A percentile compares a stretch with the other conserved stretches of the same genome.
Conservation (phyloP, 345 rosid genomes). For the Populus tremula region DNA sequence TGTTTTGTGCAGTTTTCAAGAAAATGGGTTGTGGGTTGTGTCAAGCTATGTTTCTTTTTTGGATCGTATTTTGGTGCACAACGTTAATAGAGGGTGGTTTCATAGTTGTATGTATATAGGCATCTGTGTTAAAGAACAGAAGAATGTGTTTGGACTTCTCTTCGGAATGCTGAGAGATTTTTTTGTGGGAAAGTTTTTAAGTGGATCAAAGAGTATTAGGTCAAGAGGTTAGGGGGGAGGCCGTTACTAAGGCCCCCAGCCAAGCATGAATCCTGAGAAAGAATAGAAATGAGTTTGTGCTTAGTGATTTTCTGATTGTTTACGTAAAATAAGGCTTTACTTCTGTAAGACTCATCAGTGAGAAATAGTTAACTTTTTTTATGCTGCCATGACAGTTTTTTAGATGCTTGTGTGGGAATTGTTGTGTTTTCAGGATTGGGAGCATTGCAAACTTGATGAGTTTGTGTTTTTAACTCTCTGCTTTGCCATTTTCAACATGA, state of each 20-base stretch:
- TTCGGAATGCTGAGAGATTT: neutral
- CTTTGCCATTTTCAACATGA: constrained; percentile 47
- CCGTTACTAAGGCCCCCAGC: neutral
- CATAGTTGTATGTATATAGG: neutral
- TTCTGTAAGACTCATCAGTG: neutral
- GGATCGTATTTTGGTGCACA: neutral
- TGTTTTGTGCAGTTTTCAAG: neutral
- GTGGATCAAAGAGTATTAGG: neutral
- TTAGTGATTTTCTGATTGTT: neutral
- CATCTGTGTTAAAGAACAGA: neutral
- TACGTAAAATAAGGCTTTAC: neutral
- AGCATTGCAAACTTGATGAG: constrained; percentile 28
- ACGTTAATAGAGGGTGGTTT: neutral
- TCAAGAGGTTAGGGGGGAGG: neutral
- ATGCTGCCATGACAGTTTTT: neutral
- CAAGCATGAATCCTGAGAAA: neutral
- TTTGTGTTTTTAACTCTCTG: constrained; percentile 10
- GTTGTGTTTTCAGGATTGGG: neutral
- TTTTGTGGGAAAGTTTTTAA: neutral
- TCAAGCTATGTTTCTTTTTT: neutral
- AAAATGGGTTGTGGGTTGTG: neutral
- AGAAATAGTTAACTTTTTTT: neutral
- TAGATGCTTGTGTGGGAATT: neutral
- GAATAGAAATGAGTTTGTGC: neutral
- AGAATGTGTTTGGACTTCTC: neutral